phyloP scores from a whole-genome alignment of 2,329 filamentous ascomycete genomes.

The Arachnopeziza araneosa region DNA sequence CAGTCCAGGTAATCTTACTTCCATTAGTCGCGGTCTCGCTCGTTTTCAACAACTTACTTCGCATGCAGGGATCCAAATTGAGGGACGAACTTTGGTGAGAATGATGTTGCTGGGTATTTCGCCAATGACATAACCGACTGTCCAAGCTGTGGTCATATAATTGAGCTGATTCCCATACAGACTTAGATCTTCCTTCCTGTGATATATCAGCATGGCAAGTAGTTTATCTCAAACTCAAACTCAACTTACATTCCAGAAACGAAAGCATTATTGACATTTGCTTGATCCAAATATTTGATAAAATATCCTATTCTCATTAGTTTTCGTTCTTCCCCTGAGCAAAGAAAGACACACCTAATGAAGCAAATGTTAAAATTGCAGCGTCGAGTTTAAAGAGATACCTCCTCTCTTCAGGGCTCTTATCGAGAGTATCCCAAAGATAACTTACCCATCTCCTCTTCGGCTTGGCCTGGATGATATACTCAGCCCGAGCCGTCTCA shows the following conservation, averaged over 20 bases:
- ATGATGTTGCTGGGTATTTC: slow-evolving; percentile 1
- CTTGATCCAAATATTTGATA: slow-evolving; percentile 43
- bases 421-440: slow-evolving; percentile 48
- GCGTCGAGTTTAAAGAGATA: slow-evolving; percentile 44
- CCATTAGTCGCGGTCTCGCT: slow-evolving; percentile 55
- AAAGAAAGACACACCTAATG: slow-evolving; percentile 27
- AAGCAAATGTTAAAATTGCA: slow-evolving; percentile 41
- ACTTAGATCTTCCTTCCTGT: slow-evolving; percentile 45
- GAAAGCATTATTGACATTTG: slow-evolving; percentile 42
- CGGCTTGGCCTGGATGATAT: not conserved
- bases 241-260: slow-evolving; percentile 39
- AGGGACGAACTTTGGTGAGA: not conserved
- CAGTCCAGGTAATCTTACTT: slow-evolving; percentile 51
- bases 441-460: slow-evolving; percentile 39
- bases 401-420: slow-evolving; percentile 41
- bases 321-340: not conserved
- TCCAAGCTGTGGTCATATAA: slow-evolving; percentile 46
- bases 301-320: slow-evolving; percentile 37
- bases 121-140: slow-evolving; percentile 17
- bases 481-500: not conserved
- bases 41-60: slow-evolving; percentile 48
- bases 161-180: slow-evolving; percentile 46
- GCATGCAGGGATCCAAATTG: slow-evolving; percentile 1
- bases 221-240: not conserved
- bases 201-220: not conserved